Evolutionary conservation across 2,329 filamentous ascomycete genomes (phyloP), one percentile per base, ranked within the genome.

Genomic region (Colletotrichum incanum): DNA sequence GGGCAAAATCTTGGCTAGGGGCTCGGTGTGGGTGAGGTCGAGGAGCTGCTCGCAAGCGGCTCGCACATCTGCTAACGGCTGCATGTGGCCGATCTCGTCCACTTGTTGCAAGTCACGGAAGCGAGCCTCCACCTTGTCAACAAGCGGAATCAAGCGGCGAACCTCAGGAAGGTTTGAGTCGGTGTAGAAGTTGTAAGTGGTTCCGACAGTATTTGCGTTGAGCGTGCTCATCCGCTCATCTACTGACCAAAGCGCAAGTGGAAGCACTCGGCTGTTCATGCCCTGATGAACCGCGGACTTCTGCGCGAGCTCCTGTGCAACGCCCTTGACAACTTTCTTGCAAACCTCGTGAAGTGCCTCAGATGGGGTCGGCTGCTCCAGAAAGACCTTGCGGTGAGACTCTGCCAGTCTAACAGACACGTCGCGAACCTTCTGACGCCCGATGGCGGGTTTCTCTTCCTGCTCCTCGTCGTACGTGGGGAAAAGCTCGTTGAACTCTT

Each of bases 171-270:
- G 84, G 77, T 98, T 97, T 3, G 92, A 81, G 77, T 97, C 92
- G 0, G 89, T 92, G 81, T 99, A 99, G 80, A 99, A 98, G 82
- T 98, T 98, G 84, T 96, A 97, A 31, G 84, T 82, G 0, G 82
- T 76, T 3, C 84, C 77, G 5, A 83, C 82, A 7, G 81, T 75
- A 1, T 74, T 76, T 3, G 79, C 78, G 28, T 79, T 80, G 62
- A 87, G 79, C 3, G 78, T 78, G 47, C 84, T 83, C 39, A 90
- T 81, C 76, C 90, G 89, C 73, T 93, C 89, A 69, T 92, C 86
- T 1, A 97, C 81, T 0, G 89, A 83, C 23, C 96, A 82, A 31
- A 95, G 82, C 0, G 93, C 86, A 3, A 90, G 89, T 2, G 94
- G 88, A 34, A 97, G 84, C 59, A 95, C 86, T 63, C 85, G 84